These are phyloP conservation scores for Lactarius tabidus DNA, from an alignment of 768 basidiomycete species.

Conservation along the genomic window DNA sequence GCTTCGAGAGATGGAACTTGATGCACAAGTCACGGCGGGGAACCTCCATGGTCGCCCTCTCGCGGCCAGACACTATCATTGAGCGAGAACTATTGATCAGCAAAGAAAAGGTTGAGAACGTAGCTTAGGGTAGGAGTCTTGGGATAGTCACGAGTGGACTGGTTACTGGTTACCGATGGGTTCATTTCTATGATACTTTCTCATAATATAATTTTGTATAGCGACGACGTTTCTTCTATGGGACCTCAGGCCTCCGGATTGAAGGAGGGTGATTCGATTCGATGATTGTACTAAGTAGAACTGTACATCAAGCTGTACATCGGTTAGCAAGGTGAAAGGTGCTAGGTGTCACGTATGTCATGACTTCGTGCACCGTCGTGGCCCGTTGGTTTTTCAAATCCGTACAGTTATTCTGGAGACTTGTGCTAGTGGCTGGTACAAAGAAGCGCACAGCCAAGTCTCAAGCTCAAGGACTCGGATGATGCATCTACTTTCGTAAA, in stretches of 20 bases:
- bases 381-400: no score
- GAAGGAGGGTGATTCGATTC: not conserved
- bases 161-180: not conserved
- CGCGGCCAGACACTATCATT: constrained; percentile 1
- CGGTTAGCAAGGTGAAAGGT: no score
- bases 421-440: no score
- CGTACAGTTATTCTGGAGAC: no score
- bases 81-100: not conserved
- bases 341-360: no score
- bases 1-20: constrained; percentile 16
- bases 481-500: no score
- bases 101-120: constrained; percentile 5
- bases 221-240: not conserved
- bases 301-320: not conserved
- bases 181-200: not conserved
- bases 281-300: not conserved
- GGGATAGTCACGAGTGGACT: not conserved
- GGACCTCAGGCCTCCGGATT: not conserved
- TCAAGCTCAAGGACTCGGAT: no score
- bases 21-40: constrained; percentile 10
- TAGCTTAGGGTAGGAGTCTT: not conserved
- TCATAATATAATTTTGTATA: not conserved
- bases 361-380: no score
- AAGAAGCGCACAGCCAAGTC: no score
- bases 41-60: not conserved